A percentile compares a stretch with the other conserved stretches of the same genome.
Evolutionary conservation across 352 stramenopile species (phyloP).

Genomic region (Aphanomyces invadans): DNA sequence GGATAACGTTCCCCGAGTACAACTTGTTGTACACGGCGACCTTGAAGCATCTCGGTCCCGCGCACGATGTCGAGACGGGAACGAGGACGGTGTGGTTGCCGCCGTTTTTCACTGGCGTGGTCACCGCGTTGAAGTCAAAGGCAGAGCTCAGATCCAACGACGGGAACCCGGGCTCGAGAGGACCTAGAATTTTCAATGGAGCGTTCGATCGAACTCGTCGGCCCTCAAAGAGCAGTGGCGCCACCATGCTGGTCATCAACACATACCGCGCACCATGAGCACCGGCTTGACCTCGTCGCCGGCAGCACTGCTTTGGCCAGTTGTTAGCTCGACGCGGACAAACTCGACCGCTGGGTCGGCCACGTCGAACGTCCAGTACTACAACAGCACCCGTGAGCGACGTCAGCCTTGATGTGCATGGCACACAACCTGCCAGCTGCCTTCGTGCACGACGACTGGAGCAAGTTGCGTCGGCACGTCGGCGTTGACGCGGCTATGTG

Average conservation of each 20-base stretch:
- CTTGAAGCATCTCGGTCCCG: conserved; percentile 52
- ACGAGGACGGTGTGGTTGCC: conserved; percentile 37
- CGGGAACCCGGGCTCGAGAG: conserved; percentile 45
- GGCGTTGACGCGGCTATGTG: conserved; percentile 24
- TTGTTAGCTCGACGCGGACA: conserved; percentile 38
- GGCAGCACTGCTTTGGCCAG: conserved; percentile 27
- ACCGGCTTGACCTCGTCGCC: conserved; percentile 40
- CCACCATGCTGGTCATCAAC: no score
- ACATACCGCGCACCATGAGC: conserved; percentile 39
- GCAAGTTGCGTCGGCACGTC: conserved; percentile 23
- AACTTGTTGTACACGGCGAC: conserved; percentile 56
- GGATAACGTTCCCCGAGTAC: conserved; percentile 39
- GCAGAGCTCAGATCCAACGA: conserved; percentile 37
- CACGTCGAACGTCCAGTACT: conserved; percentile 63
- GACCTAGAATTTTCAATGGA: no score
- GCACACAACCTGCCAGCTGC: conserved; percentile 34
- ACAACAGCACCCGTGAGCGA: not conserved
- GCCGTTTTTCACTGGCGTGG: conserved; percentile 16
- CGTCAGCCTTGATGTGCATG: no score
- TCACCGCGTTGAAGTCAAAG: conserved; percentile 45
- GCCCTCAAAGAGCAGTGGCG: no score
- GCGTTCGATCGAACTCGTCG: no score
- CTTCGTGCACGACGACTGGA: conserved; percentile 21
- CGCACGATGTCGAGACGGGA: conserved; percentile 39
- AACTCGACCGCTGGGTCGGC: conserved; percentile 33